These are phyloP conservation scores for Hypoxylon fuscum DNA, from an alignment of 495 filamentous ascomycete genomes.

Conservation along the genomic window DNA sequence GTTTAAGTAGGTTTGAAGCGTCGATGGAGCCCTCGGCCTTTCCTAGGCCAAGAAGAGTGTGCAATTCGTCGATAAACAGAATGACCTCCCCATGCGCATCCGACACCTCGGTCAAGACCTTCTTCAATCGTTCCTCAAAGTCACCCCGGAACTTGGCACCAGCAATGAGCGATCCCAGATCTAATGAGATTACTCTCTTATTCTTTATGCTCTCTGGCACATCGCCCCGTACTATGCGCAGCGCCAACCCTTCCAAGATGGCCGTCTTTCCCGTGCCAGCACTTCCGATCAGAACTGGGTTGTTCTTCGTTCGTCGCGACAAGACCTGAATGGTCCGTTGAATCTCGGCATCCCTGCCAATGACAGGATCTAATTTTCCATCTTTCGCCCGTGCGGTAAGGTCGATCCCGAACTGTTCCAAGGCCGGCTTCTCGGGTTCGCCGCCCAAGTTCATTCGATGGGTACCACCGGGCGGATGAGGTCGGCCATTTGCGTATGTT, in stretches of 20 bases:
- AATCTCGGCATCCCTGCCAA: slow-evolving; percentile 90
- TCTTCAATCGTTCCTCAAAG: slow-evolving; percentile 94
- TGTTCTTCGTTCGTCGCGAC: slow-evolving; percentile 94
- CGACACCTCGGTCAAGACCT: slow-evolving; percentile 88
- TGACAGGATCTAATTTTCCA: slow-evolving; percentile 94
- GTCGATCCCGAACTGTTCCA: slow-evolving; percentile 92
- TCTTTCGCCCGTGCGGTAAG: slow-evolving; percentile 85
- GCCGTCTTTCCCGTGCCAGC: slow-evolving; percentile 97
- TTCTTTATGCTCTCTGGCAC: slow-evolving; percentile 97
- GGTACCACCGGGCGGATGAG: slow-evolving; percentile 88
- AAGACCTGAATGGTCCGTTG: slow-evolving; percentile 94
- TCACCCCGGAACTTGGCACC: slow-evolving; percentile 96
- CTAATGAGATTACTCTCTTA: slow-evolving; percentile 85
- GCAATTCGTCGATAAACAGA: slow-evolving; percentile 94
- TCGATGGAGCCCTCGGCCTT: slow-evolving; percentile 97
- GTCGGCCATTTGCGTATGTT: slow-evolving; percentile 77
- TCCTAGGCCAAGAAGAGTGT: slow-evolving; percentile 88
- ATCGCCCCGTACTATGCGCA: slow-evolving; percentile 89
- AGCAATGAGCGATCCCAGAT: slow-evolving; percentile 91
- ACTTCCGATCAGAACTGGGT: slow-evolving; percentile 90
- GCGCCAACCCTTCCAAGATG: slow-evolving; percentile 89
- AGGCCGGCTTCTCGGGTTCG: slow-evolving; percentile 80
- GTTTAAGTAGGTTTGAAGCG: slow-evolving; percentile 94
- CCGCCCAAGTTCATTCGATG: slow-evolving; percentile 91
- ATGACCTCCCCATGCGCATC: slow-evolving; percentile 89